Conservation (phyloP, 2,329 filamentous ascomycete species). For the Aspergillus candidus region DNA sequence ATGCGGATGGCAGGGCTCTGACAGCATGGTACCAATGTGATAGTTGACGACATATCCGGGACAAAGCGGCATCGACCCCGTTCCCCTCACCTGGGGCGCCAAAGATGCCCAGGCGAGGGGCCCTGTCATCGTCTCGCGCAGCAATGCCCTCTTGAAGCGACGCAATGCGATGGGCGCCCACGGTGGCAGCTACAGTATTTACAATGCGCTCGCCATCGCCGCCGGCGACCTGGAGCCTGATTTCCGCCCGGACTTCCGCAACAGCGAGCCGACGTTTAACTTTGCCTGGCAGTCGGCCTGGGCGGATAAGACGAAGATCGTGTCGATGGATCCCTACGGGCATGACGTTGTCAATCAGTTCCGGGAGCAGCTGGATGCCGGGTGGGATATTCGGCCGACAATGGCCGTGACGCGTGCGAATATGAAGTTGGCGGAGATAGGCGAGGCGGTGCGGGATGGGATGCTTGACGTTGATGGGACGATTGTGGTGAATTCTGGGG, state of each 20-base stretch:
- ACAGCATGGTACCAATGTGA: slow-evolving; percentile 9
- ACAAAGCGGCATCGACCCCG: slow-evolving; percentile 88
- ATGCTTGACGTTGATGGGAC: slow-evolving; percentile 76
- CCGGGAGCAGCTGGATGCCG: slow-evolving; percentile 69
- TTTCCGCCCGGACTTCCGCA: slow-evolving; percentile 71
- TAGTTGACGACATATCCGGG: slow-evolving; percentile 77
- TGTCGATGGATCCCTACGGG: slow-evolving; percentile 93
- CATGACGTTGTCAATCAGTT: slow-evolving; percentile 77
- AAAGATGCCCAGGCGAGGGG: slow-evolving; percentile 68
- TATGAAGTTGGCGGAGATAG: slow-evolving; percentile 94
- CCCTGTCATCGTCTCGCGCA: slow-evolving; percentile 70
- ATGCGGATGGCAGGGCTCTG: not conserved
- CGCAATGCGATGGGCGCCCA: slow-evolving; percentile 59
- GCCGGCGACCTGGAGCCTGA: slow-evolving; percentile 80
- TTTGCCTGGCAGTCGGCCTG: slow-evolving; percentile 88
- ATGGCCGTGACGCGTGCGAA: slow-evolving; percentile 89
- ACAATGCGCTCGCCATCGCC: slow-evolving; percentile 87
- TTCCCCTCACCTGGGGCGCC: slow-evolving; percentile 82
- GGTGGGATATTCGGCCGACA: slow-evolving; percentile 71
- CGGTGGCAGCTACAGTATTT: slow-evolving; percentile 92
- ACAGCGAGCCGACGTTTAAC: slow-evolving; percentile 85
- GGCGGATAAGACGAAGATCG: slow-evolving; percentile 87
- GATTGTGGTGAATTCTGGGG: slow-evolving; percentile 77
- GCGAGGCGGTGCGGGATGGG: slow-evolving; percentile 75
- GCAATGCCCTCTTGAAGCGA: slow-evolving; percentile 27